phyloP scores from a whole-genome alignment of 805 yeast species.

The Metschnikowia chrysomelidarum region DNA sequence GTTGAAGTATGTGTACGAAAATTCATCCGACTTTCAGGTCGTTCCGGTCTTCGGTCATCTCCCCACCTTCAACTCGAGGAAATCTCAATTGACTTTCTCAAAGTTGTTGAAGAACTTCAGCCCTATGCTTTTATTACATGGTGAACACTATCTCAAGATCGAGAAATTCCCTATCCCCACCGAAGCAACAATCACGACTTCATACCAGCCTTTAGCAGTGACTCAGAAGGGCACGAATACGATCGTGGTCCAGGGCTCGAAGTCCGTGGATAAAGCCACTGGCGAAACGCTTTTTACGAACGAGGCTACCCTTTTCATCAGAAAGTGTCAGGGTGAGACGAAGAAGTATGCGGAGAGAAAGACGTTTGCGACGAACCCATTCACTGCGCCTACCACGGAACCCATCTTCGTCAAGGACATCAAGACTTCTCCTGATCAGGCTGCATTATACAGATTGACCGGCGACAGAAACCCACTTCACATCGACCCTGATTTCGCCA shows the following conservation, averaged over 20 bases:
- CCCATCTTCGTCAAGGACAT: slow-evolving; percentile 68
- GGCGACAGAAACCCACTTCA: slow-evolving; percentile 96
- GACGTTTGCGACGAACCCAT: slow-evolving; percentile 60
- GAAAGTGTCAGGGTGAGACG: slow-evolving; percentile 65
- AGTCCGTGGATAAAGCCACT: slow-evolving; percentile 63
- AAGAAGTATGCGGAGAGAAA: slow-evolving; percentile 47
- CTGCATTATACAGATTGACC: slow-evolving; percentile 84
- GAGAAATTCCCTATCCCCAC: slow-evolving; percentile 77
- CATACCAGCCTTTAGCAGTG: slow-evolving; percentile 66
- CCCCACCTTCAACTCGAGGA: slow-evolving; percentile 69
- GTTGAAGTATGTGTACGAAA: slow-evolving; percentile 77
- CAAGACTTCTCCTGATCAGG: slow-evolving; percentile 67
- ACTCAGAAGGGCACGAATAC: slow-evolving; percentile 87
- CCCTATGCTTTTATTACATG: slow-evolving; percentile 87
- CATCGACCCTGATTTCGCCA: slow-evolving; percentile 88
- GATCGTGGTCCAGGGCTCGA: slow-evolving; percentile 68
- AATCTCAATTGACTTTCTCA: slow-evolving; percentile 55
- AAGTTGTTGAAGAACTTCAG: slow-evolving; percentile 75
- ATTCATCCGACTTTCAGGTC: slow-evolving; percentile 72
- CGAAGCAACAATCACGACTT: slow-evolving; percentile 59
- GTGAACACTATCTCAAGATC: slow-evolving; percentile 87
- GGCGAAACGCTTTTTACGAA: slow-evolving; percentile 74
- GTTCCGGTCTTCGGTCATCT: slow-evolving; percentile 89
- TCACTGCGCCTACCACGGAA: slow-evolving; percentile 54
- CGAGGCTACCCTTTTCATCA: slow-evolving; percentile 80